Conservation (phyloP, 2,329 filamentous ascomycete species). For the Bipolaris oryzae region DNA sequence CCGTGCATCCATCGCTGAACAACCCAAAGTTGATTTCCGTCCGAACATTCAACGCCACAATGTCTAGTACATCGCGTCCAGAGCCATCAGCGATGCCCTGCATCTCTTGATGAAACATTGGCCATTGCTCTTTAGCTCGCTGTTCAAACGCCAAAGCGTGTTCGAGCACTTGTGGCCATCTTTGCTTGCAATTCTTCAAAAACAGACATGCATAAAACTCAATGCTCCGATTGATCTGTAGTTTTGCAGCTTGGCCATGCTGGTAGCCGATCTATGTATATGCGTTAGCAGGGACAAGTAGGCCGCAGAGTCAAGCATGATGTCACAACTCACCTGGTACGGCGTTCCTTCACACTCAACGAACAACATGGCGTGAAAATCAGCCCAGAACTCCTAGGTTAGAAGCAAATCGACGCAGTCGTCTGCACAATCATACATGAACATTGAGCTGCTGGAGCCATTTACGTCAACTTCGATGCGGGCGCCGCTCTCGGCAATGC, state of each 20-base stretch:
- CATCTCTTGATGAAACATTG: conserved; percentile 54
- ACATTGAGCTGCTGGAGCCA: not conserved
- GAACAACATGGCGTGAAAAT: conserved; percentile 43
- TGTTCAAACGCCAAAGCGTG: conserved; percentile 57
- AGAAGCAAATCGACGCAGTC: not conserved
- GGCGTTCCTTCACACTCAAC: conserved; percentile 52
- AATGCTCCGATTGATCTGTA: conserved; percentile 53
- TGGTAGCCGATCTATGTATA: conserved; percentile 54
- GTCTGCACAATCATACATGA: not conserved
- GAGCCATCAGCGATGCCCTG: conserved; percentile 61
- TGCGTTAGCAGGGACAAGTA: not conserved
- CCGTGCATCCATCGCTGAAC: conserved; percentile 65
- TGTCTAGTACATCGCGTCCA: conserved; percentile 53
- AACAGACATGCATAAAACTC: conserved; percentile 58
- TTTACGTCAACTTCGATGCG: not conserved
- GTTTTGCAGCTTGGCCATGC: conserved; percentile 52
- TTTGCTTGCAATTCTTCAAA: conserved; percentile 53
- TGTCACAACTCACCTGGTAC: conserved; percentile 46
- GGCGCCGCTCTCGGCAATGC: conserved; percentile 5
- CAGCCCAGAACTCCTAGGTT: not conserved
- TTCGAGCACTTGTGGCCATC: conserved; percentile 54
- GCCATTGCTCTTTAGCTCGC: conserved; percentile 52
- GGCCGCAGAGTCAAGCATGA: conserved; percentile 11
- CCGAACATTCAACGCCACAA: conserved; percentile 64
- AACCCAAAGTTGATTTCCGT: conserved; percentile 65